Conservation (phyloP, 306 rosid species). For the Rosa multiflora region DNA sequence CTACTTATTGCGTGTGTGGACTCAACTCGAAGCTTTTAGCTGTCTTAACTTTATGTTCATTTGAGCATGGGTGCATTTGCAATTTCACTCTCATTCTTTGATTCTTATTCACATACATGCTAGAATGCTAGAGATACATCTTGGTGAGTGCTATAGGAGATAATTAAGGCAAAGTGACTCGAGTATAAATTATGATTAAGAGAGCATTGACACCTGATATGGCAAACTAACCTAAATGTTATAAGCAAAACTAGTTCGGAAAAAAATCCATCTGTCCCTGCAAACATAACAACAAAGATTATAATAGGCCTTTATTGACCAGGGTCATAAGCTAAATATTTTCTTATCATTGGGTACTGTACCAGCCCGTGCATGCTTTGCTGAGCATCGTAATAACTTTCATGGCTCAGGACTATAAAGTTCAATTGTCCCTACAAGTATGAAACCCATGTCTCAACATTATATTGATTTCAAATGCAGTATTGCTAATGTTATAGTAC, state of each 20-base stretch:
- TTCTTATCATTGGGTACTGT: slow-evolving; percentile 33
- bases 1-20: neutral
- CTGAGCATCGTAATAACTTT: slow-evolving; percentile 76
- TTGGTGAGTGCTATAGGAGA: slow-evolving; percentile 2
- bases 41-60: neutral
- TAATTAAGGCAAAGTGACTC: slow-evolving; percentile 21
- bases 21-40: neutral
- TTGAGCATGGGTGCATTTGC: neutral
- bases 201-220: slow-evolving; percentile 8
- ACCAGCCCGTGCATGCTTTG: slow-evolving; percentile 95
- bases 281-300: slow-evolving; percentile 30
- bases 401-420: slow-evolving; percentile 83
- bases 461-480: slow-evolving; percentile 4
- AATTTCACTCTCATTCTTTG: neutral
- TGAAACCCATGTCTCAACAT: slow-evolving; percentile 21
- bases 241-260: slow-evolving; percentile 74
- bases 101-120: neutral
- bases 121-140: neutral
- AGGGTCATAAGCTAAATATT: slow-evolving; percentile 23
- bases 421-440: slow-evolving; percentile 80
- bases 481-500: slow-evolving; percentile 5
- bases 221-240: slow-evolving; percentile 76
- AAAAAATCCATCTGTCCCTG: slow-evolving; percentile 97
- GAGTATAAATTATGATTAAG: neutral
- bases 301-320: slow-evolving; percentile 24